phyloP scores from a whole-genome alignment of 306 rosid genomes.

The Trifolium pratense region DNA sequence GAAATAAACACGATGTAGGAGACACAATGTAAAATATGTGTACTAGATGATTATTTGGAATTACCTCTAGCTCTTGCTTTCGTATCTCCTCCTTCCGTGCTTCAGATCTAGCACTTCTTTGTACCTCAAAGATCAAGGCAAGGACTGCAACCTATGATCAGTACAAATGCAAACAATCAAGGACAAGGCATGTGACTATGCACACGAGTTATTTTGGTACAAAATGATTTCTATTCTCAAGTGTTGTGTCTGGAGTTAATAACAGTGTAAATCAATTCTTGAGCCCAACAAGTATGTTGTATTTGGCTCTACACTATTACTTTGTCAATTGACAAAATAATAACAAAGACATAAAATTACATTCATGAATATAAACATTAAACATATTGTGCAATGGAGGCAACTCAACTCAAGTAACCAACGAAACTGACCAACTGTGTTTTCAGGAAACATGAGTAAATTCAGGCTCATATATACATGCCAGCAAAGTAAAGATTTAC shows the following conservation, averaged over 20 bases:
- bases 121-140: slow-evolving; percentile 81
- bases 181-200: slow-evolving; percentile 14
- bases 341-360: neutral
- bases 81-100: slow-evolving; percentile 90
- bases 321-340: neutral
- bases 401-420: slow-evolving; percentile 17
- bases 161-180: slow-evolving; percentile 27
- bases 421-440: slow-evolving; percentile 10
- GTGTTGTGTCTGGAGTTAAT: slow-evolving; percentile 8
- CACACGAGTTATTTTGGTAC: slow-evolving; percentile 28
- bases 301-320: neutral
- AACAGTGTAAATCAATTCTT: neutral
- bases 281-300: neutral
- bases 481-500: neutral
- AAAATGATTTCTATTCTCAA: slow-evolving; percentile 13
- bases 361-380: neutral
- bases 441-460: neutral
- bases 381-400: neutral
- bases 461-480: neutral
- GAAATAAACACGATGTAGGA: slow-evolving; percentile 14
- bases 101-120: slow-evolving; percentile 89
- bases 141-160: slow-evolving; percentile 75
- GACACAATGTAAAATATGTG: slow-evolving; percentile 2
- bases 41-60: slow-evolving; percentile 15
- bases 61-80: slow-evolving; percentile 81